Evolutionary conservation across 2,329 filamentous ascomycete species (phyloP).

Genomic region (Fusarium caatingaense): DNA sequence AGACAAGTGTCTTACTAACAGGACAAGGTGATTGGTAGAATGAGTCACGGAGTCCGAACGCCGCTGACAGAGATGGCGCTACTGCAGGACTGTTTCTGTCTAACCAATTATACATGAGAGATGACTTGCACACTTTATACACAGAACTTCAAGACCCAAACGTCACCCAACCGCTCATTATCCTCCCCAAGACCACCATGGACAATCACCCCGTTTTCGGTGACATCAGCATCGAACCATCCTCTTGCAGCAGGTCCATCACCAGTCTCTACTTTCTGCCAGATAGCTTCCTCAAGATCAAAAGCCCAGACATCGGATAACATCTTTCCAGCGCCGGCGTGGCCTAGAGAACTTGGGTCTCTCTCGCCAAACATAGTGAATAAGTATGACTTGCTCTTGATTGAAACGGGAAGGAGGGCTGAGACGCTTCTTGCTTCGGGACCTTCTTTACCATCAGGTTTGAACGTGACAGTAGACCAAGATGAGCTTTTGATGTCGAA

Average conservation of each 20-base stretch:
- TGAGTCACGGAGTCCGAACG: neutral
- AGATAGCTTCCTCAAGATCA: accelerated
- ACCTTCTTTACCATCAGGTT: neutral
- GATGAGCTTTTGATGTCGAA: accelerated
- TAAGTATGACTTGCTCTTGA: accelerated
- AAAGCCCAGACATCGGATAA: neutral
- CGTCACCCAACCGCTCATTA: neutral
- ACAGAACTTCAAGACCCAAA: neutral
- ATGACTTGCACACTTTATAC: neutral
- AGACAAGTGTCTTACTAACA: neutral
- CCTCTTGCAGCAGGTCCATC: neutral
- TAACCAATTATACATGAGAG: too few relatives aligned
- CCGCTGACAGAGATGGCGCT: neutral
- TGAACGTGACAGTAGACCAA: neutral
- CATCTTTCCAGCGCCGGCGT: slow-evolving; percentile 10
- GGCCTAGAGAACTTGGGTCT: neutral
- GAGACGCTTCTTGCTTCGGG: slow-evolving; percentile 9
- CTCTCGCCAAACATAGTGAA: slow-evolving; percentile 4
- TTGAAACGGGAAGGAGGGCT: accelerated
- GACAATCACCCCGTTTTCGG: neutral
- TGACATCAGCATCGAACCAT: slow-evolving; percentile 2
- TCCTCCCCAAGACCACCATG: slow-evolving; percentile 4
- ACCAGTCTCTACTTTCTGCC: neutral
- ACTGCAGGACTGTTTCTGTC: neutral
- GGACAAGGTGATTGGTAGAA: neutral